Evolutionary conservation across 345 rosid species (phyloP), one percentile per base, ranked within the genome.

Genomic region (Bretschneidera sinensis): DNA sequence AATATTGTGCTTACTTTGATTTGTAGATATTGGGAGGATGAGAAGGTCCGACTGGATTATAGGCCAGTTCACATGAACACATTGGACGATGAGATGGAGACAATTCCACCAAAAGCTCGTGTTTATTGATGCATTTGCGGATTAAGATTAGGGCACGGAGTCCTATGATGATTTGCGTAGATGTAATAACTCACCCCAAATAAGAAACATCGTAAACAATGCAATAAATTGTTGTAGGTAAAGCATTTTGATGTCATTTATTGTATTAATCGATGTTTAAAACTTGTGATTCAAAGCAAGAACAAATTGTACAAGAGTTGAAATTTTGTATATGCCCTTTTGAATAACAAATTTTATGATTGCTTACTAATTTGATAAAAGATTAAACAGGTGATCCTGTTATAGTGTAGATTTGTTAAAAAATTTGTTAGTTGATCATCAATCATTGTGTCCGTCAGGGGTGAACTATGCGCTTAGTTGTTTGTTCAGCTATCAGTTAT

Each of bases 1-100:
- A 39, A 1, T 39, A 1, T 39, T 39, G 1, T 39, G 45, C 10
- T 5, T 28, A 28, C 45, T 39, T 51, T 55, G 47, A 25, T 48
- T 25, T 71, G 65, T 80, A 92, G 98, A 49, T 88, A 80, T 55
- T 94, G 99, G 99, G 91, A 94, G 80, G 73, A 86, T 7, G 96
- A 83, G 83, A 94, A 85, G 76, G 99, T 91, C 24, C 83, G 87
- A 56, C 73, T 94, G 47, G 95, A 88, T 18, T 94, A 94, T 72
- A 83, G 97, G 74, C 99, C 97, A 18, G 99, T 94, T 59, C 99
- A 94, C 81, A 77, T 90, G 97, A 83, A 94, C 76, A 88, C 97
- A 21, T 75, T 94, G 43, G 99, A 94, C 14, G 89, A 90, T 51
- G 97, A 94, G 69, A 13, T 90, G 0, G 88, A 90, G 61, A 2